phyloP scores from a whole-genome alignment of 2,329 filamentous ascomycete genomes.

The Pseudogymnoascus sp. region DNA sequence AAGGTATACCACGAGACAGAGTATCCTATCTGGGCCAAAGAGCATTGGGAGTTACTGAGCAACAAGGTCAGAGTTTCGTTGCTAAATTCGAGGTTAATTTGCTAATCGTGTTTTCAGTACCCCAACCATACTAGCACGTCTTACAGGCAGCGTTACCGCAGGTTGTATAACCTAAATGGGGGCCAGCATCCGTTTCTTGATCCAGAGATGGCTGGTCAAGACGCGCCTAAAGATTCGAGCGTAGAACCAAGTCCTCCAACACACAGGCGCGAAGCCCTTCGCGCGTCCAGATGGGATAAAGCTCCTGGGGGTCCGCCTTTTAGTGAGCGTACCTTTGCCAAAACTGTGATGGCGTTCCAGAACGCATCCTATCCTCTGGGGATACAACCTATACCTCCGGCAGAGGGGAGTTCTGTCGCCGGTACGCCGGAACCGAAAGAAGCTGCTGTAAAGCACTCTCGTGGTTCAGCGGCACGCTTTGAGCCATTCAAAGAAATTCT shows the following conservation, averaged over 20 bases:
- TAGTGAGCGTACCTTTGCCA: neutral
- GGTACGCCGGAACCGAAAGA: neutral
- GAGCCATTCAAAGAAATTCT: neutral
- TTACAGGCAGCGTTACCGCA: neutral
- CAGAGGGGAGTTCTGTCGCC: neutral
- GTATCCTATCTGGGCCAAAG: neutral
- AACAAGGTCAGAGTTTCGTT: neutral
- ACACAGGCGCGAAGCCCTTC: neutral
- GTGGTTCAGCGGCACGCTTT: neutral
- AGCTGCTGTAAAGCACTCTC: too few species aligned
- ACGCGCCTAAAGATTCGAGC: neutral
- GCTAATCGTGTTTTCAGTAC: neutral
- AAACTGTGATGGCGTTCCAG: neutral
- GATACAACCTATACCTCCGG: neutral
- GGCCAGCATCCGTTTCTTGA: neutral
- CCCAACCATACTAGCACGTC: neutral
- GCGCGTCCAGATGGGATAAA: neutral
- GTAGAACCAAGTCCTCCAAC: neutral
- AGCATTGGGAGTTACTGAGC: neutral
- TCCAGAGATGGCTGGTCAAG: neutral
- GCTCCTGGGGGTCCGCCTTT: neutral
- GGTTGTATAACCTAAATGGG: neutral
- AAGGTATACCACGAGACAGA: neutral
- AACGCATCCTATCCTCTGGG: neutral
- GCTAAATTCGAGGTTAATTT: neutral